Percentiles rank a stretch among this genome's conserved stretches.
phyloP scores from a whole-genome alignment of 1,284 basidiomycete genomes.

The Moniliophthora roreri region DNA sequence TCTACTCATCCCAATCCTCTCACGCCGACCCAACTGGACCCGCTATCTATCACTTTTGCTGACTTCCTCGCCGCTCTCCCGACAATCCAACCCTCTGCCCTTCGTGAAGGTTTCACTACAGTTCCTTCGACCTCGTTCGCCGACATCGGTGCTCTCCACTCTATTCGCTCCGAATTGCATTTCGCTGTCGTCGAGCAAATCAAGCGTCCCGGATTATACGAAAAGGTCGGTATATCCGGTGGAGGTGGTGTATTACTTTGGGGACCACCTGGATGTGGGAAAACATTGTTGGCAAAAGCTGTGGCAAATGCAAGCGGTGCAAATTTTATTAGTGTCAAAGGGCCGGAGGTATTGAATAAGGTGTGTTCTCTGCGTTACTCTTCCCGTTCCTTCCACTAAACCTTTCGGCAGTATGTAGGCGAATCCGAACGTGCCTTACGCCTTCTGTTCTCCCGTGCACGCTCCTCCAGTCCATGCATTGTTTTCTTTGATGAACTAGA shows the following conservation, averaged over 20 bases:
- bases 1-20: constrained; percentile 82
- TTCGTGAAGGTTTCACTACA: constrained; percentile 96
- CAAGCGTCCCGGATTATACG: constrained; percentile 86
- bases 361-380: constrained; percentile 38
- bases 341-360: constrained; percentile 96
- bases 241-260: constrained; percentile 94
- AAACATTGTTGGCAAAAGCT: constrained; percentile 94
- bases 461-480: constrained; percentile 87
- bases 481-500: constrained; percentile 98
- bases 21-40: constrained; percentile 73
- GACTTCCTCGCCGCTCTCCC: constrained; percentile 84
- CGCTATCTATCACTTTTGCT: constrained; percentile 74
- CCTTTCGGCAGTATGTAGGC: constrained; percentile 79
- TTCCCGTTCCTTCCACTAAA: background rate
- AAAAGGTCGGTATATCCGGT: constrained; percentile 81
- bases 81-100: constrained; percentile 92
- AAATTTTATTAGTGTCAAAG: constrained; percentile 98
- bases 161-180: constrained; percentile 87
- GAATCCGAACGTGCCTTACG: constrained; percentile 95
- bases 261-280: constrained; percentile 98
- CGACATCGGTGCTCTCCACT: constrained; percentile 91
- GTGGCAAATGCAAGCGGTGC: constrained; percentile 94
- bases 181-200: constrained; percentile 99
- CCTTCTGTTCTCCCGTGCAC: constrained; percentile 88
- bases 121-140: constrained; percentile 95